These are phyloP conservation scores for Escovopsis sp. DNA, from an alignment of 2,329 filamentous ascomycete species.

Conservation along the genomic window DNA sequence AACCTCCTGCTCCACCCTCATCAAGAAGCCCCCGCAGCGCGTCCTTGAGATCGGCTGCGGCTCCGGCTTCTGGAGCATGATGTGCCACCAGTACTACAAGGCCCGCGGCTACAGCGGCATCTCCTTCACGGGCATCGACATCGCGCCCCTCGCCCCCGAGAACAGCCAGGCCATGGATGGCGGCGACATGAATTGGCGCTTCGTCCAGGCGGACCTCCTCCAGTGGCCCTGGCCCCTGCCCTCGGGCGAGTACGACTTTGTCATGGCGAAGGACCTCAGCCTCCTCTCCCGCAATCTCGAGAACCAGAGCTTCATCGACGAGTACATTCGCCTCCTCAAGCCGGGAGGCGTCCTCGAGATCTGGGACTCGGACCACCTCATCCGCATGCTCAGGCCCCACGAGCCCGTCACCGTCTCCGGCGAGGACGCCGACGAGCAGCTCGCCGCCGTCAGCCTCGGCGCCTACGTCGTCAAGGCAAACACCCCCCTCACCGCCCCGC, in stretches of 20 bases:
- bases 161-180: constrained; percentile 16
- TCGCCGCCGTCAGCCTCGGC: constrained; percentile 52
- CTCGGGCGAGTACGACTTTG: constrained; percentile 67
- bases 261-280: constrained; percentile 76
- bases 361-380: constrained; percentile 77
- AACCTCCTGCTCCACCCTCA: constrained; percentile 54
- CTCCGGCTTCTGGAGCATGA: constrained; percentile 76
- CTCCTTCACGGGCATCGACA: constrained; percentile 68
- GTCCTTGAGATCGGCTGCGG: constrained; percentile 83
- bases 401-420: constrained; percentile 34
- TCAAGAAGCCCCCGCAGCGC: constrained; percentile 52
- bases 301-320: constrained; percentile 44
- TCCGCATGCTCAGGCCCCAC: constrained; percentile 71
- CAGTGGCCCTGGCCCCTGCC: constrained; percentile 61
- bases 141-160: constrained; percentile 50
- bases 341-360: constrained; percentile 70
- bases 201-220: constrained; percentile 76
- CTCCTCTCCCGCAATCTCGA: constrained; percentile 46
- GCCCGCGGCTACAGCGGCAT: constrained; percentile 52
- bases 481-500: constrained; percentile 64
- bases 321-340: constrained; percentile 61
- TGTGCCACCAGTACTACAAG: constrained; percentile 68
- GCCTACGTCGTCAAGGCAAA: constrained; percentile 73
- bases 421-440: constrained; percentile 36
- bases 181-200: constrained; percentile 72